phyloP scores from a whole-genome alignment of 257 asterid genomes.

The Ehretia macrophylla region DNA sequence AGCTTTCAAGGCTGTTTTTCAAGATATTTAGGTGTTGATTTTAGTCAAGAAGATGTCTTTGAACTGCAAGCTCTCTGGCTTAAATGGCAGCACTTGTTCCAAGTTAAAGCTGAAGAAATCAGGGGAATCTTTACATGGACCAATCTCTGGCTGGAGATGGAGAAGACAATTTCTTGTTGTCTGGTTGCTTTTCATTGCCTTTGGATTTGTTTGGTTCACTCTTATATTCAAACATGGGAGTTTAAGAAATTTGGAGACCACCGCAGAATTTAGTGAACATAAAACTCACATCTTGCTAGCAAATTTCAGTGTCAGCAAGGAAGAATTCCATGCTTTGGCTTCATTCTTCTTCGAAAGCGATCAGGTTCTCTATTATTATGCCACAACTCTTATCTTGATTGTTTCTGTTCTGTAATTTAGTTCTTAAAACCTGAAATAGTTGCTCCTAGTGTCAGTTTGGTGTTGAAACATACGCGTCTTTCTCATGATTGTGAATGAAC shows the following conservation, averaged over 20 bases:
- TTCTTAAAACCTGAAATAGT: background rate
- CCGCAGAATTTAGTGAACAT: slow-evolving; percentile 25
- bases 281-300: slow-evolving; percentile 27
- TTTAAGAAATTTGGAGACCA: slow-evolving; percentile 23
- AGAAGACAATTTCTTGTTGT: slow-evolving; percentile 27
- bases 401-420: background rate
- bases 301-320: slow-evolving; percentile 48
- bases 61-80: slow-evolving; percentile 26
- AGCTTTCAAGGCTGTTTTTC: slow-evolving; percentile 24
- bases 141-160: slow-evolving; percentile 35
- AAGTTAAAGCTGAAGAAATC: slow-evolving; percentile 31
- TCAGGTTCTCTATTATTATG: slow-evolving; percentile 21
- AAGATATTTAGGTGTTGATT: slow-evolving; percentile 36
- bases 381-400: slow-evolving; percentile 2
- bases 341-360: slow-evolving; percentile 26
- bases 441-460: too few relatives aligned
- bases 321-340: slow-evolving; percentile 37
- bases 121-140: slow-evolving; percentile 28
- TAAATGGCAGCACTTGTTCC: slow-evolving; percentile 33
- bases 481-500: background rate
- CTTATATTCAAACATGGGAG: slow-evolving; percentile 19
- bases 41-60: slow-evolving; percentile 51
- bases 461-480: background rate
- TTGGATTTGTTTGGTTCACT: slow-evolving; percentile 32
- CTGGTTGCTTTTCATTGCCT: slow-evolving; percentile 27